Conservation (phyloP, 495 filamentous ascomycete genomes). For the Choiromyces venosus region DNA sequence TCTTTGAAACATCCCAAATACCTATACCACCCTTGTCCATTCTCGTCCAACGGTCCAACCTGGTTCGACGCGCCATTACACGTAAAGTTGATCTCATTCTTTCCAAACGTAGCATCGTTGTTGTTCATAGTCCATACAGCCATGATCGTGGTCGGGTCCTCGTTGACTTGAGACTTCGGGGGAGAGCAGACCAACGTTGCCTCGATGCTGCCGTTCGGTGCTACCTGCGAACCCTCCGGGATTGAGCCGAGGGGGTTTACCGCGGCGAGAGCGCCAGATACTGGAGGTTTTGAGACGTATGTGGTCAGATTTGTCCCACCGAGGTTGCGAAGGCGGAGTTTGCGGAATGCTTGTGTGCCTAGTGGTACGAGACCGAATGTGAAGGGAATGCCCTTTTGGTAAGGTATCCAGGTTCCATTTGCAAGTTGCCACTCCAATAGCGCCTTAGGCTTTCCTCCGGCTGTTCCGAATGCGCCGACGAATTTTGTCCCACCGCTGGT, state of each 20-base stretch:
- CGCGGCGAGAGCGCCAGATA: slow-evolving; percentile 45
- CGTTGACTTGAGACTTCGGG: slow-evolving; percentile 46
- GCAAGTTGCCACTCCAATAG: slow-evolving; percentile 44
- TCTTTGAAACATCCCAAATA: slow-evolving; percentile 45
- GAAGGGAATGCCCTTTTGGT: slow-evolving; percentile 38
- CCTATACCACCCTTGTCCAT: slow-evolving; percentile 30
- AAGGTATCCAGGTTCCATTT: slow-evolving; percentile 45
- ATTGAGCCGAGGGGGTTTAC: slow-evolving; percentile 43
- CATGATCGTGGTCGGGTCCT: slow-evolving; percentile 32
- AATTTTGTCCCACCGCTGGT: slow-evolving; percentile 41
- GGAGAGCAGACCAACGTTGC: slow-evolving; percentile 44
- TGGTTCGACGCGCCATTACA: slow-evolving; percentile 41
- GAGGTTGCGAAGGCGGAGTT: slow-evolving; percentile 44
- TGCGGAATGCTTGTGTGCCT: slow-evolving; percentile 37
- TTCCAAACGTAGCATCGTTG: slow-evolving; percentile 42
- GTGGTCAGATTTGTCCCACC: slow-evolving; percentile 43
- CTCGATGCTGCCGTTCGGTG: slow-evolving; percentile 36
- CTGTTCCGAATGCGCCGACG: slow-evolving; percentile 42
- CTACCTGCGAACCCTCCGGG: slow-evolving; percentile 44
- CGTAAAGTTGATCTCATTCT: slow-evolving; percentile 39
- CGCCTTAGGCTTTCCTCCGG: slow-evolving; percentile 39
- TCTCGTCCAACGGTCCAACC: slow-evolving; percentile 31
- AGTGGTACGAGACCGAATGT: slow-evolving; percentile 43
- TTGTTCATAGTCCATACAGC: slow-evolving; percentile 44
- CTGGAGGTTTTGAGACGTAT: slow-evolving; percentile 47